Percentiles rank a stretch among this genome's conserved stretches.
phyloP scores from a whole-genome alignment of 345 rosid genomes.

The Dimocarpus longan region DNA sequence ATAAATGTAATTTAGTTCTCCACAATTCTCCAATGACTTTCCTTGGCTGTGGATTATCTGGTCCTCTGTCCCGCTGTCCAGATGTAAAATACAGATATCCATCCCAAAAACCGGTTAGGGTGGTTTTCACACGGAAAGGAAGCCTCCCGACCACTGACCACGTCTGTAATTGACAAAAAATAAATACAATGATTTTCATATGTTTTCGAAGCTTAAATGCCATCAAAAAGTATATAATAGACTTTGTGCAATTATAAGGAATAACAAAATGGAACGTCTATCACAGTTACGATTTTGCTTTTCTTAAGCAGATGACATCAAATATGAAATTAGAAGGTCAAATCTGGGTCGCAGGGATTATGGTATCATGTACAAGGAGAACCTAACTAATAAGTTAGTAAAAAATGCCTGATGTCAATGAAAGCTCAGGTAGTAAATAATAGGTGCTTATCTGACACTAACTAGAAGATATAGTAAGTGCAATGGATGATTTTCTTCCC shows the following conservation, averaged over 20 bases:
- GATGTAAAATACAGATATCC: slow-evolving; percentile 87
- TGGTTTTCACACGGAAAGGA: slow-evolving; percentile 75
- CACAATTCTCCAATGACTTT: slow-evolving; percentile 78
- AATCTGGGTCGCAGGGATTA: not conserved
- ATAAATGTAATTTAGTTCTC: slow-evolving; percentile 71
- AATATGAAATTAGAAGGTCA: too few species aligned
- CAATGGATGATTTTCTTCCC: not conserved
- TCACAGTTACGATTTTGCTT: too few species aligned
- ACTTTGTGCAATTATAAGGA: not conserved
- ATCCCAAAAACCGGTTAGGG: slow-evolving; percentile 67
- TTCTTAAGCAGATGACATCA: too few species aligned
- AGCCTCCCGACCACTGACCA: slow-evolving; percentile 90
- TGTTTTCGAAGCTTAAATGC: not conserved
- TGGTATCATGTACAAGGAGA: not conserved
- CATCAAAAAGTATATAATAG: not conserved
- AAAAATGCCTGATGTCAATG: not conserved
- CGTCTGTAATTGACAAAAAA: slow-evolving; percentile 44
- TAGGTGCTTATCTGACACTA: not conserved
- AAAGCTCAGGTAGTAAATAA: not conserved
- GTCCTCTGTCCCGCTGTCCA: slow-evolving; percentile 83
- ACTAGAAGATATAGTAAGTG: not conserved
- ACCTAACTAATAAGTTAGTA: not conserved
- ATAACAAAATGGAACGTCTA: too few species aligned
- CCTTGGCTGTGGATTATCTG: slow-evolving; percentile 74
- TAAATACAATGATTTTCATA: not conserved